phyloP scores from a whole-genome alignment of 805 yeast species.

The Pichia pseudocactophila region DNA sequence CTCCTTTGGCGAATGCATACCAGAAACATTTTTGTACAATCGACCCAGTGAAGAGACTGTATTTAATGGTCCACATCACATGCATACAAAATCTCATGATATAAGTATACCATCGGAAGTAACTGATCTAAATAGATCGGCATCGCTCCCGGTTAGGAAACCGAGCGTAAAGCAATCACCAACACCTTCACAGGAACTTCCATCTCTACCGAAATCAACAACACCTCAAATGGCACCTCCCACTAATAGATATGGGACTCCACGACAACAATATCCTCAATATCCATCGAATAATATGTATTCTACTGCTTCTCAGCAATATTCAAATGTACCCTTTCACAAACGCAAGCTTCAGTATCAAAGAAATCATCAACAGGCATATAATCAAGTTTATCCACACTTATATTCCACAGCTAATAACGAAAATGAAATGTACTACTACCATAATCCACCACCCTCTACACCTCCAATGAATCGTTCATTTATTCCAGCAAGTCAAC shows the following conservation, averaged over 20 bases:
- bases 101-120: not conserved
- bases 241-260: not conserved
- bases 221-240: not conserved
- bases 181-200: conserved; percentile 4
- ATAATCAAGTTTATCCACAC: not conserved
- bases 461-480: not conserved
- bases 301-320: not conserved
- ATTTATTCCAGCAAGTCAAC: too few relatives aligned
- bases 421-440: not conserved
- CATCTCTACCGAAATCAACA: conserved; percentile 3
- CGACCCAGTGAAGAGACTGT: not conserved
- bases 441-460: not conserved
- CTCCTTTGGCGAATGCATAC: not conserved
- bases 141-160: conserved; percentile 9
- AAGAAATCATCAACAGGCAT: not conserved
- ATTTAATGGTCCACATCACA: conserved; percentile 1
- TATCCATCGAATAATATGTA: not conserved
- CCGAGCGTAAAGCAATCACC: conserved; percentile 4
- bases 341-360: not conserved
- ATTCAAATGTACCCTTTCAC: not conserved
- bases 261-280: conserved; percentile 1
- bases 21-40: not conserved
- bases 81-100: conserved; percentile 2
- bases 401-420: not conserved
- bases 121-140: conserved; percentile 8